Conservation (phyloP, 768 basidiomycete species). For the Boletus sp. region DNA sequence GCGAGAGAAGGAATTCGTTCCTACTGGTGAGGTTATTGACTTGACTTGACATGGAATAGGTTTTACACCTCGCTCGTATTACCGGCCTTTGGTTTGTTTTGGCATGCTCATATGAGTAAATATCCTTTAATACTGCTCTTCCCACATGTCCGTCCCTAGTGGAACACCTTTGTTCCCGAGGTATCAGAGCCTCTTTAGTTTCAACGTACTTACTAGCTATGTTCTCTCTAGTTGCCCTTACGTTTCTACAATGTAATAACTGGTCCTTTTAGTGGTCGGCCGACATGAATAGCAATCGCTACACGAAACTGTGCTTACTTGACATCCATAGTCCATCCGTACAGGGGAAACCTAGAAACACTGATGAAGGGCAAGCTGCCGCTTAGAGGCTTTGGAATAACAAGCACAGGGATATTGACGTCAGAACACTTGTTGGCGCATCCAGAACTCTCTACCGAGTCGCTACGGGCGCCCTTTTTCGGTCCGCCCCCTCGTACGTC, state of each 20-base stretch:
- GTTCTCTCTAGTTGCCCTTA: neutral
- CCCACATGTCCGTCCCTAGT: neutral
- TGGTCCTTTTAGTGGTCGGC: neutral
- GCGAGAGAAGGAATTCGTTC: slow-evolving; percentile 16
- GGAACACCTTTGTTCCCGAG: neutral
- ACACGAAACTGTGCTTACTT: neutral
- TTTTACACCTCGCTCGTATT: neutral
- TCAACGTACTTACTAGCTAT: neutral
- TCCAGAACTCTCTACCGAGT: neutral
- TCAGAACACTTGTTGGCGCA: neutral
- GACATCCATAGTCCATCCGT: neutral
- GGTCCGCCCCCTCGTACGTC: slow-evolving; percentile 4
- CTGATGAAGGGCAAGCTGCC: neutral
- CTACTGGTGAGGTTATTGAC: slow-evolving; percentile 28
- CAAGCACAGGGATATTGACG: neutral
- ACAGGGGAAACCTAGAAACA: no score
- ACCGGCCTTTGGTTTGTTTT: neutral
- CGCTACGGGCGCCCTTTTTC: neutral
- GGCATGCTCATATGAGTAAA: neutral
- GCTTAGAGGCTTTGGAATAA: neutral
- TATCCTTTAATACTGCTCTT: neutral
- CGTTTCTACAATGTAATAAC: neutral
- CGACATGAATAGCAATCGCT: neutral
- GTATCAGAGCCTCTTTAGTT: neutral
- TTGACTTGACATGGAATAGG: slow-evolving; percentile 21